Base-by-base conservation (phyloP, 1,284 basidiomycete species). In the Caloboletus inedulis region DNA sequence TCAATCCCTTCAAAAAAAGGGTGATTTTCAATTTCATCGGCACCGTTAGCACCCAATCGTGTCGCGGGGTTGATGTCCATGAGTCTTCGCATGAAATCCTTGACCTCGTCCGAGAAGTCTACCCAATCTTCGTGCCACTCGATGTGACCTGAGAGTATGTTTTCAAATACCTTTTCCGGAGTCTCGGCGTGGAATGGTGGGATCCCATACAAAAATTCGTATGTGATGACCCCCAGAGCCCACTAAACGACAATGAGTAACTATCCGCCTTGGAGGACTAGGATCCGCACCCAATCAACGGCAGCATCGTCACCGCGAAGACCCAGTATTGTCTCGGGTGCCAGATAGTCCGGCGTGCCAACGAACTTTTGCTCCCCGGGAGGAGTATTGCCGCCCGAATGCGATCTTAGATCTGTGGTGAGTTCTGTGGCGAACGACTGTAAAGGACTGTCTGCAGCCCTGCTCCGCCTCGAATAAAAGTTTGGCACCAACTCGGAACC, bases 181-280 rank as follows among this genome's bases (percentile, higher is more conserved):
- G 91, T 91, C 55, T 97, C 93, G 43, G 92, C 96, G 64, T 99
- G 94, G 82, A 99, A 99, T 0, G 97, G 97, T 30, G 97, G 97
- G 36, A 94, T 84, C 3, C 97, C 95, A 62, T 96, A 99, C 33
- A 99, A 73, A 72, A 99, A 99, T 75, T 99, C 96, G 73, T 99
- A 99, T 27, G 94, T 89, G 64, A 99, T 97, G 42, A 98, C 94
- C 56, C 97, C 97, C 33, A 99, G 80, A 14, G 97, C 97, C 97
- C 97, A 99, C 87, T 88, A 46, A 36, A 52, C 33, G 23, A 59
- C 52, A 53, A 57, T 60, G 57, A 60, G 61, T 46, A 51, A 52
- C 52, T 29, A 53, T 40, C 35, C 21, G 30, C 44, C 18, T 34
- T 36, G 16, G 18, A 49, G 45, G 47, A 52, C 37, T 39, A 49